Evolutionary conservation across 257 asterid genomes (phyloP).

Genomic region (Nicotiana knightiana): DNA sequence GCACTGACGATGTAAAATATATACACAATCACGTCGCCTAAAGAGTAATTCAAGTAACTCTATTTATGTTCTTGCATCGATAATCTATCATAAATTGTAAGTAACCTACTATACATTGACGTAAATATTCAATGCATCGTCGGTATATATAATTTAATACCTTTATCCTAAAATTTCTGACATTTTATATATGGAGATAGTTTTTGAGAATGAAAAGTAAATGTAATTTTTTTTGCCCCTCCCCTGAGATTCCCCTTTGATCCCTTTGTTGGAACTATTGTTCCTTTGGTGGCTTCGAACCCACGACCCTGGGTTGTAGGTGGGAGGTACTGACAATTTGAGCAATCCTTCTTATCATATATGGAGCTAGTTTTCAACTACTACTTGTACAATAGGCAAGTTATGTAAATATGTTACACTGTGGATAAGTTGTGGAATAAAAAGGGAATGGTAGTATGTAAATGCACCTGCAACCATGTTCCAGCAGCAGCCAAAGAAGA

Average conservation of each 20-base stretch:
- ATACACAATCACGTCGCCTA: not conserved
- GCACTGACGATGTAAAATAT: not conserved
- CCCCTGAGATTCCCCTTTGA: too few species aligned
- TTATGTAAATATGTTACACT: not conserved
- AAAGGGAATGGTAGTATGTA: not conserved
- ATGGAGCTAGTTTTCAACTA: not conserved
- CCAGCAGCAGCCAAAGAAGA: constrained; percentile 98
- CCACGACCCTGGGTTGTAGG: too few species aligned
- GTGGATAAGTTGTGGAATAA: not conserved
- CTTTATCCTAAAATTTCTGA: too few species aligned
- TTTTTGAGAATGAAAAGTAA: too few species aligned
- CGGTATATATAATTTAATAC: too few species aligned
- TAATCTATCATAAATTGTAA: not conserved
- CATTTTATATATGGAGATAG: too few species aligned
- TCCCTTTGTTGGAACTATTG: too few species aligned
- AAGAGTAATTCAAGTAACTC: not conserved
- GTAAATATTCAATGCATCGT: too few species aligned
- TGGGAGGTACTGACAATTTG: too few species aligned
- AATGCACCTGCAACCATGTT: constrained; percentile 86
- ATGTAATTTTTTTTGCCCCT: too few species aligned
- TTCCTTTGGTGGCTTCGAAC: too few species aligned
- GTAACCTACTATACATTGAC: too few species aligned
- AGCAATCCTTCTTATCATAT: not conserved
- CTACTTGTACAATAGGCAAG: not conserved
- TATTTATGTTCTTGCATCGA: not conserved